phyloP scores from a whole-genome alignment of 192 early-diverging fungal species.

The Coemansia sp. region DNA sequence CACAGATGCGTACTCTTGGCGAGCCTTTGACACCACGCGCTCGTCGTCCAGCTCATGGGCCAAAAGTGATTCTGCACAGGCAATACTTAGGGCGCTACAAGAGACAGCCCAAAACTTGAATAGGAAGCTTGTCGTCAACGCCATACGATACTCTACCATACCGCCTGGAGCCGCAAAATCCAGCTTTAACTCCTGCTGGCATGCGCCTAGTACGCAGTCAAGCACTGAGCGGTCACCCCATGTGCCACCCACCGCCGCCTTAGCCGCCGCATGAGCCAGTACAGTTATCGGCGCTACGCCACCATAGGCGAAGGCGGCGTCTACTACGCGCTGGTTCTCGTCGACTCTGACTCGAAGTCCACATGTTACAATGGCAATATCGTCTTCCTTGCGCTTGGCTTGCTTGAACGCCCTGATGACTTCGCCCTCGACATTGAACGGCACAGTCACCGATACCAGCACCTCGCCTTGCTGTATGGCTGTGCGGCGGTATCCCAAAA shows the following conservation, averaged over 20 bases:
- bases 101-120: slow-evolving; percentile 50
- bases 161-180: slow-evolving; percentile 39
- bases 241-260: slow-evolving; percentile 53
- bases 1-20: slow-evolving; percentile 58
- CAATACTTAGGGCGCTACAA: slow-evolving; percentile 17
- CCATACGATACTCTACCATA: slow-evolving; percentile 68
- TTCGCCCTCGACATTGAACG: slow-evolving; percentile 62
- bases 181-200: slow-evolving; percentile 63
- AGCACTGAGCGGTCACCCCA: slow-evolving; percentile 60
- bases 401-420: slow-evolving; percentile 80
- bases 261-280: slow-evolving; percentile 57
- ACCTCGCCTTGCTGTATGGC: slow-evolving; percentile 68
- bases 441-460: slow-evolving; percentile 67
- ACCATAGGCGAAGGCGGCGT: slow-evolving; percentile 74
- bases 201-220: slow-evolving; percentile 74
- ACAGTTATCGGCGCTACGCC: slow-evolving; percentile 74
- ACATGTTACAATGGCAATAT: slow-evolving; percentile 88
- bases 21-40: slow-evolving; percentile 18
- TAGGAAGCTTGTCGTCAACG: slow-evolving; percentile 64
- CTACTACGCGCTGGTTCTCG: slow-evolving; percentile 48
- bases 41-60: slow-evolving; percentile 21
- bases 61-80: slow-evolving; percentile 8
- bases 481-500: slow-evolving; percentile 80
- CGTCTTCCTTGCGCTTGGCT: slow-evolving; percentile 84
- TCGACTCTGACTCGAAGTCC: slow-evolving; percentile 66